phyloP scores from a whole-genome alignment of 257 asterid species.

The Thymus mandschuricus region DNA sequence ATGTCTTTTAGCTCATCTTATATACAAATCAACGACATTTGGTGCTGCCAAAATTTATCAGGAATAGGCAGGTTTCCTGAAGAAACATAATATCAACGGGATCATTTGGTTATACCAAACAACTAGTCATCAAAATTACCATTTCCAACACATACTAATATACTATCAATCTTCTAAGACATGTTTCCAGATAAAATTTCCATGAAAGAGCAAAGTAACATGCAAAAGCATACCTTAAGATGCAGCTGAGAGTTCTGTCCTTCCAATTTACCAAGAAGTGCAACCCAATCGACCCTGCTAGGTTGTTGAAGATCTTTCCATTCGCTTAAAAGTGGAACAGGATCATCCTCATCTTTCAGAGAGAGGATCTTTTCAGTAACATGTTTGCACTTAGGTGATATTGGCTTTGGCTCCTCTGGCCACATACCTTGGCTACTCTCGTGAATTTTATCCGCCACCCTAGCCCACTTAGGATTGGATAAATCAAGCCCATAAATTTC shows the following conservation, averaged over 20 bases:
- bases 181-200: constrained; percentile 11
- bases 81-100: not conserved
- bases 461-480: constrained; percentile 77
- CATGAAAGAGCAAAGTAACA: constrained; percentile 14
- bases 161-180: constrained; percentile 7
- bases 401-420: constrained; percentile 74
- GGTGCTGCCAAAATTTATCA: constrained; percentile 2
- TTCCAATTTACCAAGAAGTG: constrained; percentile 66
- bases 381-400: constrained; percentile 72
- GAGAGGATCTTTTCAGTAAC: constrained; percentile 70
- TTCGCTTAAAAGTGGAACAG: constrained; percentile 62
- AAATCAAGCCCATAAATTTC: constrained; percentile 92
- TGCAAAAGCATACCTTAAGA: constrained; percentile 57
- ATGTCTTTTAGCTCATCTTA: not conserved
- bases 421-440: constrained; percentile 62
- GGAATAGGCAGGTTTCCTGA: not conserved
- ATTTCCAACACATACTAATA: not conserved
- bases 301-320: constrained; percentile 83
- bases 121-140: not conserved
- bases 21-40: not conserved
- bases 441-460: constrained; percentile 82
- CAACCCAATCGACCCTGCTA: constrained; percentile 78
- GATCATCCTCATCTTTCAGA: constrained; percentile 58
- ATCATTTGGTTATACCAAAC: constrained; percentile 1
- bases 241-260: constrained; percentile 44